A percentile compares a stretch with the other conserved stretches of the same genome.
Conservation (phyloP, 2,329 filamentous ascomycete genomes). For the Diplodia sapinea region DNA sequence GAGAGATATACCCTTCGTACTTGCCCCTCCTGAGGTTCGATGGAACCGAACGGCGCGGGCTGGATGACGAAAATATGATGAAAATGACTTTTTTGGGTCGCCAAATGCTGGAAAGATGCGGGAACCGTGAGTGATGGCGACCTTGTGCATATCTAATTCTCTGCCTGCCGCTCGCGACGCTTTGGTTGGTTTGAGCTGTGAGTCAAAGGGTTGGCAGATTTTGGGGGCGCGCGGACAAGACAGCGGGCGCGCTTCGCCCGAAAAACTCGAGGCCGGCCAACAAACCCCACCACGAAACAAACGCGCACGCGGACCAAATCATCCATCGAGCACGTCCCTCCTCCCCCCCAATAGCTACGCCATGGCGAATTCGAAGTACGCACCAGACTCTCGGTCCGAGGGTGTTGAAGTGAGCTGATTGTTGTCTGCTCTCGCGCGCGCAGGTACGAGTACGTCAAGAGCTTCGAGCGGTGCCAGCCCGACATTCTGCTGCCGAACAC, state of each 20-base stretch:
- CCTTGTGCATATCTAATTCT: too few relatives aligned
- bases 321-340: neutral
- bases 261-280: conserved; percentile 8
- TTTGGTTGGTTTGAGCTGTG: neutral
- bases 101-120: neutral
- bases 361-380: conserved; percentile 38
- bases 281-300: neutral
- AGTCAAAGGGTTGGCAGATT: conserved; percentile 4
- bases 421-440: neutral
- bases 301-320: neutral
- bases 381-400: too few relatives aligned
- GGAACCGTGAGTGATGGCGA: neutral
- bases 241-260: too few relatives aligned
- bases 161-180: too few relatives aligned
- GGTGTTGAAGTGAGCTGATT: neutral
- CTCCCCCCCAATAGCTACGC: neutral
- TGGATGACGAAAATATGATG: conserved; percentile 3
- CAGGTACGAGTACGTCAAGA: conserved; percentile 92
- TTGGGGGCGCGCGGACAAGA: neutral
- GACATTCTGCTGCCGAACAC: conserved; percentile 85
- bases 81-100: conserved; percentile 27
- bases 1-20: conserved; percentile 1
- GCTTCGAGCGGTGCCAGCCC: conserved; percentile 74
- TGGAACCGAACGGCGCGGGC: neutral
- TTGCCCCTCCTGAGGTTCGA: neutral